Percentiles rank a stretch among this genome's conserved stretches.
These are phyloP conservation scores for Toxoplasma gondii DNA, from an alignment of 169 alveolate genomes.

Conservation along the genomic window DNA sequence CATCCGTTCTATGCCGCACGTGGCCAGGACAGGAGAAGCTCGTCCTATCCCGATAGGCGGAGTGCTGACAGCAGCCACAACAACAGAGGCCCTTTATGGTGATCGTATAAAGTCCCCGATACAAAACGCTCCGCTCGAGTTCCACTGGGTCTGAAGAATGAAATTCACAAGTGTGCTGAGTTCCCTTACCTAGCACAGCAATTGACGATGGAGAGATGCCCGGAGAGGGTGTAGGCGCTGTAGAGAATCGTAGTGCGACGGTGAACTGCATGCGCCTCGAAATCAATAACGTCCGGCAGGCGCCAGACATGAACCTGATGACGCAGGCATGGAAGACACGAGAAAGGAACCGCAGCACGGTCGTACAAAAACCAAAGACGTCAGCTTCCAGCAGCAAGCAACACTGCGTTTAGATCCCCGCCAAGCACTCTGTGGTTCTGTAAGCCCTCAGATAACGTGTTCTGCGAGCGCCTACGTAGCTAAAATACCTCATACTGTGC, in stretches of 20 bases:
- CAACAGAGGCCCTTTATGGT: background rate
- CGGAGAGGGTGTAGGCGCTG: slow-evolving; percentile 37
- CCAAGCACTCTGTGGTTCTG: too few species aligned
- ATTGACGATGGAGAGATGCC: slow-evolving; percentile 60
- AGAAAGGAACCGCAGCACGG: background rate
- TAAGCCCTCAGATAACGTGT: too few species aligned
- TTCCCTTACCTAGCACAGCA: slow-evolving; percentile 66
- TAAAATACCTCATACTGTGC: too few species aligned
- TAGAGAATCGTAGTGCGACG: slow-evolving; percentile 32
- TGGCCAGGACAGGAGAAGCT: slow-evolving; percentile 49
- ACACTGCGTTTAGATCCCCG: too few species aligned
- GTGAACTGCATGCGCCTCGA: background rate
- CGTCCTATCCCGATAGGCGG: slow-evolving; percentile 30
- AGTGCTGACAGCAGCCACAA: slow-evolving; percentile 5
- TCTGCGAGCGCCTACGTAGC: too few species aligned
- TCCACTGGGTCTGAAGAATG: background rate
- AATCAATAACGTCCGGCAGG: slow-evolving; percentile 48
- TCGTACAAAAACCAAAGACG: background rate
- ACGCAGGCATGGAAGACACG: background rate
- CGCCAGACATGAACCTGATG: slow-evolving; percentile 63
- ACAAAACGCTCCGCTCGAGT: too few species aligned
- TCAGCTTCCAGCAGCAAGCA: too few species aligned
- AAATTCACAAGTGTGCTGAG: background rate
- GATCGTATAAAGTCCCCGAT: background rate
- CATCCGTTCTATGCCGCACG: slow-evolving; percentile 62